Percentiles rank a stretch among this genome's conserved stretches.
Conservation (phyloP, 805 yeast species). For the Wickerhamiella bombiphila region DNA sequence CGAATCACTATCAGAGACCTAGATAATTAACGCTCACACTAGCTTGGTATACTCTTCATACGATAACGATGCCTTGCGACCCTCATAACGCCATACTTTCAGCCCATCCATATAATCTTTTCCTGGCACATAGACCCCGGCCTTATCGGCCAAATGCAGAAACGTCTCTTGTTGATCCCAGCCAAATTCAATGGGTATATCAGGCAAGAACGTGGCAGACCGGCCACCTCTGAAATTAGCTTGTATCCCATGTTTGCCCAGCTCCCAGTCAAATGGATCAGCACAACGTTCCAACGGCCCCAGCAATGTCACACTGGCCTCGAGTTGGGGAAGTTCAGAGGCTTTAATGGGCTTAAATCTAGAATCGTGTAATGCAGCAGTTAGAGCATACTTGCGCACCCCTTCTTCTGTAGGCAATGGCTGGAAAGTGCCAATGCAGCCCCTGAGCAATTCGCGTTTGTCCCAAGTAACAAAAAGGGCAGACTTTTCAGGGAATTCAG, state of each 20-base stretch:
- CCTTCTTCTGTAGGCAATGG: slow-evolving; percentile 41
- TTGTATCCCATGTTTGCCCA: slow-evolving; percentile 73
- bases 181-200: slow-evolving; percentile 74
- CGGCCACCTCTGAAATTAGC: slow-evolving; percentile 34
- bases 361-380: slow-evolving; percentile 64
- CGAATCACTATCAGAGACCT: no score
- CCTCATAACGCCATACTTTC: slow-evolving; percentile 42
- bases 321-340: slow-evolving; percentile 39
- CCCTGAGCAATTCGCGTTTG: slow-evolving; percentile 36
- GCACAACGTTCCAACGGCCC: slow-evolving; percentile 39
- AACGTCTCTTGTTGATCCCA: slow-evolving; percentile 69
- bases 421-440: slow-evolving; percentile 87
- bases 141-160: slow-evolving; percentile 54
- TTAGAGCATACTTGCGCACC: slow-evolving; percentile 43
- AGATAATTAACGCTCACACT: no score
- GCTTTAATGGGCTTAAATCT: slow-evolving; percentile 53
- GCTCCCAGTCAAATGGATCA: slow-evolving; percentile 54
- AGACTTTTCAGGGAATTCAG: slow-evolving; percentile 16
- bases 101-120: slow-evolving; percentile 26
- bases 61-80: slow-evolving; percentile 31
- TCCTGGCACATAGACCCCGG: slow-evolving; percentile 23
- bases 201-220: slow-evolving; percentile 79
- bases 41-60: slow-evolving; percentile 27
- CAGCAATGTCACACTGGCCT: slow-evolving; percentile 49
- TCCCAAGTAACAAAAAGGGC: slow-evolving; percentile 90